These are phyloP conservation scores for Ambrosia artemisiifolia DNA, from an alignment of 129 eudicot species.

Conservation along the genomic window DNA sequence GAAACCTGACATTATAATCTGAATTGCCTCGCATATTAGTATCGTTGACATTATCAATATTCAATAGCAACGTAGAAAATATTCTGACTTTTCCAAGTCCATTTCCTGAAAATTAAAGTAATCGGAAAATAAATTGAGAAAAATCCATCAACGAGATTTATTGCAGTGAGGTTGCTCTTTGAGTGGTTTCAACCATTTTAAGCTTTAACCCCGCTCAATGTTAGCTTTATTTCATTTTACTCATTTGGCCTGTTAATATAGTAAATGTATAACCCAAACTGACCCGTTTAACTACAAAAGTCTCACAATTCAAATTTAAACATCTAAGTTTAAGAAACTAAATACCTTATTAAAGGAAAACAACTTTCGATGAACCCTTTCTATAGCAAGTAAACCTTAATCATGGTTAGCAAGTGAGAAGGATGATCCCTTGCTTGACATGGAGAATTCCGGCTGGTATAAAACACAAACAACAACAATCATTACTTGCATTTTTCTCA, in stretches of 20 bases:
- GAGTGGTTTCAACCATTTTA: not conserved
- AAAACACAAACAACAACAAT: slow-evolving; percentile 2
- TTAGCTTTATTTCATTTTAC: too few species aligned
- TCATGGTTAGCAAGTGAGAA: slow-evolving; percentile 73
- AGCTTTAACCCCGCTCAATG: not conserved
- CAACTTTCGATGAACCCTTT: slow-evolving; percentile 54
- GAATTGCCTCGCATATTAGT: slow-evolving; percentile 42
- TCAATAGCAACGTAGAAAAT: slow-evolving; percentile 56
- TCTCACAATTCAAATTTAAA: not conserved
- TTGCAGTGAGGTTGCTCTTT: too few species aligned
- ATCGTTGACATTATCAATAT: slow-evolving; percentile 77
- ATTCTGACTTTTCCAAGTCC: slow-evolving; percentile 66
- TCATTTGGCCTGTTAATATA: not conserved
- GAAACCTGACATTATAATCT: not conserved
- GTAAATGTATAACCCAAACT: not conserved
- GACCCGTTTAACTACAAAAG: not conserved
- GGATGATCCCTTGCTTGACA: slow-evolving; percentile 66
- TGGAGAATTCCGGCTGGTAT: slow-evolving; percentile 88
- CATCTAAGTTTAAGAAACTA: not conserved
- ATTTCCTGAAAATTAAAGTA: slow-evolving; percentile 56
- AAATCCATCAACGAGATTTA: too few species aligned
- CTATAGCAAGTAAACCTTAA: slow-evolving; percentile 66
- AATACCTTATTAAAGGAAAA: slow-evolving; percentile 79
- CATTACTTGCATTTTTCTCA: not conserved
- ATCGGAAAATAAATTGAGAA: not conserved